Evolutionary conservation across 257 asterid species (phyloP).

Genomic region (Plantago elongata): DNA sequence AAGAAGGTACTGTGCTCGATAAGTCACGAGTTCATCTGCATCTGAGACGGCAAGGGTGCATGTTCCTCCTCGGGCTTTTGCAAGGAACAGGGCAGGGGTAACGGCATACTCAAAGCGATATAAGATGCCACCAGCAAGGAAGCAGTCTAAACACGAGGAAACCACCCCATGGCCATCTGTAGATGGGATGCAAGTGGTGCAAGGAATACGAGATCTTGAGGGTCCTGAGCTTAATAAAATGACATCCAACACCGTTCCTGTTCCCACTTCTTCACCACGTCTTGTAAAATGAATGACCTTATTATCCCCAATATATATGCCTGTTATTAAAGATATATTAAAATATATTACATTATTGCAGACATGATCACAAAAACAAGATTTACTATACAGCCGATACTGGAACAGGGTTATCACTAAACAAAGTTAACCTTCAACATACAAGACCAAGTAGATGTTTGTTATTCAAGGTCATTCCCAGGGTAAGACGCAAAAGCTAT

Average conservation of each 20-base stretch:
- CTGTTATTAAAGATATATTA: conserved; percentile 26
- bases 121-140: conserved; percentile 83
- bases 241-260: conserved; percentile 70
- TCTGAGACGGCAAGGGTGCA: conserved; percentile 82
- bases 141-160: conserved; percentile 76
- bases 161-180: conserved; percentile 77
- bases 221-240: conserved; percentile 80
- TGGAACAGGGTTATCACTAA: neutral
- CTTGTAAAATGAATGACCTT: conserved; percentile 87
- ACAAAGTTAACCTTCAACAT: too few relatives aligned
- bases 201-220: conserved; percentile 42
- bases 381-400: neutral
- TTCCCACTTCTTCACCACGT: conserved; percentile 93
- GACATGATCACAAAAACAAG: neutral
- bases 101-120: conserved; percentile 85
- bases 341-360: neutral
- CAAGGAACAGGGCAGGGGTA: conserved; percentile 65
- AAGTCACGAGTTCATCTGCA: conserved; percentile 42
- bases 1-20: conserved; percentile 76
- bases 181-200: conserved; percentile 54
- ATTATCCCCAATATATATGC: conserved; percentile 73
- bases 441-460: too few relatives aligned
- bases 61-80: conserved; percentile 95
- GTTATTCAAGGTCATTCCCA: too few relatives aligned
- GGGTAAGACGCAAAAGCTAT: too few relatives aligned